Base-by-base conservation (phyloP, 495 filamentous ascomycete species). In the Talaromyces stipitatus region DNA sequence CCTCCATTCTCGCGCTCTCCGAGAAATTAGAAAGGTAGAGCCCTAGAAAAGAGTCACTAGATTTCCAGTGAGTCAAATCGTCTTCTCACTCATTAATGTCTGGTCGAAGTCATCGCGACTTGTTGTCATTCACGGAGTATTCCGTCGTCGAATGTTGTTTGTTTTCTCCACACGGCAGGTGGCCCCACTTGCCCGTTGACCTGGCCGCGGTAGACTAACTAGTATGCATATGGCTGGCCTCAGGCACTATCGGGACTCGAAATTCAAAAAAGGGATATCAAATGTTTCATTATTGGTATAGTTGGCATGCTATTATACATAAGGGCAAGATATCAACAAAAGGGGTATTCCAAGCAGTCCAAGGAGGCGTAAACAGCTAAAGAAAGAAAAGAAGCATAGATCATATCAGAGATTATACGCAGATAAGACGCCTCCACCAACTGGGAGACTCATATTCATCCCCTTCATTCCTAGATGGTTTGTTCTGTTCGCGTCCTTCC, bases 351-450 rank as follows among this genome's bases (percentile, higher is more conserved):
- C 9, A 54, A 52, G 55, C 32, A 28, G n/a, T 12, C 38, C 5
- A 38, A 43, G 28, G 16, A 56, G 47, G 36, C 55, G 28, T 5
- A 45, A 9, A 45, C 5, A 5, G 12, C 28, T 12, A 14, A 41
- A 26, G 14, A 28, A 20, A 46, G 50, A 27, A 12, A 47, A 41
- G 28, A 56, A 9, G 20, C 45, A 26, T 46, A 22, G 22, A 22
- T 22, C 43, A 46, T 24, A 20, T 22, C 26, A 59, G n/a, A 51
- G 26, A 38, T 50, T 53, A 58, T 50, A 55, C 54, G 47, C 66
- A 68, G 10, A 60, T 52, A 23, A 68, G 12, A n/a, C 66, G 60
- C 33, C 58, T 62, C 62, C 62, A 68, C 54, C 62, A 54, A 54
- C 61, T 58, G 14, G 50, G 43, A 18, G 27, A 8, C 26, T 55